Evolutionary conservation across 2,329 filamentous ascomycete species (phyloP).

Genomic region (Aureobasidium lini): DNA sequence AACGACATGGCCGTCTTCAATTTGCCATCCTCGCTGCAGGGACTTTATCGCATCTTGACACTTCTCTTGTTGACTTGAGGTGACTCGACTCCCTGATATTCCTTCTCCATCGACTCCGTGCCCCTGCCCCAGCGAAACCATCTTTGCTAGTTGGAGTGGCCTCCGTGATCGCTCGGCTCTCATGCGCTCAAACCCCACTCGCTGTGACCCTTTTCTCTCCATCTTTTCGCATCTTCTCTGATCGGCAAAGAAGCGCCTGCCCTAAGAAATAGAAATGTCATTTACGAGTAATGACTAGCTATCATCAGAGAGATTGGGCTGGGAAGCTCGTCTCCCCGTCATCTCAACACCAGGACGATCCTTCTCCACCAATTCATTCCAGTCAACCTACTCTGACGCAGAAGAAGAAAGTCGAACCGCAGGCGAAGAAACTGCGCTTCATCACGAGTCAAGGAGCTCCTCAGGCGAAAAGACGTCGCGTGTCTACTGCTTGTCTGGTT

Average conservation of each 20-base stretch:
- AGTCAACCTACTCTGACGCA: background rate
- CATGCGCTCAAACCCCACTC: background rate
- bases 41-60: background rate
- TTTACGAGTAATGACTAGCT: slow-evolving; percentile 7
- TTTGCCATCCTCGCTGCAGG: background rate
- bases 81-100: background rate
- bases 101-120: too few species aligned
- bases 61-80: background rate
- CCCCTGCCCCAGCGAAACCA: background rate
- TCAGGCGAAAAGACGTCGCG: slow-evolving; percentile 68
- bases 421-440: slow-evolving; percentile 47
- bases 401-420: slow-evolving; percentile 7
- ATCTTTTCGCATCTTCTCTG: background rate
- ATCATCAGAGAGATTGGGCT: slow-evolving; percentile 4
- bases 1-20: background rate
- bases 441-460: slow-evolving; percentile 77
- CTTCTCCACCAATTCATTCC: background rate
- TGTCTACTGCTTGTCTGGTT: slow-evolving; percentile 60
- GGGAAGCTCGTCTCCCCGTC: background rate
- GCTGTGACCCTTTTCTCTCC: background rate
- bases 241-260: background rate
- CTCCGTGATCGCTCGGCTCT: background rate
- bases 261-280: background rate
- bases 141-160: too few species aligned
- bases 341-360: background rate